Evolutionary conservation across 495 filamentous ascomycete genomes (phyloP).

Genomic region (Jackrogersella minutella): DNA sequence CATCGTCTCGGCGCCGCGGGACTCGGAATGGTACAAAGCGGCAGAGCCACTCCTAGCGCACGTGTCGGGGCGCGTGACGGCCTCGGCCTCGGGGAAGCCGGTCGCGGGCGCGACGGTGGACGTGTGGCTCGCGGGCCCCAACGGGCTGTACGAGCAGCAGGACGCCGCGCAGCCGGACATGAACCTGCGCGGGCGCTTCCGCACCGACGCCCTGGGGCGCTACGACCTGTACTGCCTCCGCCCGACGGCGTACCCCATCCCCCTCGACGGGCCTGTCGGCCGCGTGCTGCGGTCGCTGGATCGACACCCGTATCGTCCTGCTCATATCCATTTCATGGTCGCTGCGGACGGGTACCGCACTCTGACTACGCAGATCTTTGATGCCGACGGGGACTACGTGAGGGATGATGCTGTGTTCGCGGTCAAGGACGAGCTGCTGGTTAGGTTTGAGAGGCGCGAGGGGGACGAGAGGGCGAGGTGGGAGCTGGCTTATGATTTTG

Average conservation of each 20-base stretch:
- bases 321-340: constrained; percentile 79
- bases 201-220: constrained; percentile 67
- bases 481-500: constrained; percentile 66
- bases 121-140: constrained; percentile 79
- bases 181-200: constrained; percentile 77
- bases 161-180: constrained; percentile 74
- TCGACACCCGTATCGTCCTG: constrained; percentile 74
- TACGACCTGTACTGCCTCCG: constrained; percentile 74
- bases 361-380: constrained; percentile 78
- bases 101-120: constrained; percentile 72
- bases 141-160: constrained; percentile 83
- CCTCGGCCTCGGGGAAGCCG: constrained; percentile 63
- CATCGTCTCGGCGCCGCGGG: constrained; percentile 55
- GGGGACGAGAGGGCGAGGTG: constrained; percentile 67
- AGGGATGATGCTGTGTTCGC: constrained; percentile 77
- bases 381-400: constrained; percentile 68
- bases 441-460: constrained; percentile 67
- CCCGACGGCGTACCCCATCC: constrained; percentile 77
- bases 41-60: constrained; percentile 64
- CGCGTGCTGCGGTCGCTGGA: constrained; percentile 65
- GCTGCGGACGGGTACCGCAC: constrained; percentile 53
- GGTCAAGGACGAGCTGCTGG: constrained; percentile 76
- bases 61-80: constrained; percentile 70
- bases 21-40: constrained; percentile 47
- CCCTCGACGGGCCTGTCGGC: constrained; percentile 68